These are phyloP conservation scores for Hevea brasiliensis DNA, from an alignment of 345 rosid species.

Conservation along the genomic window DNA sequence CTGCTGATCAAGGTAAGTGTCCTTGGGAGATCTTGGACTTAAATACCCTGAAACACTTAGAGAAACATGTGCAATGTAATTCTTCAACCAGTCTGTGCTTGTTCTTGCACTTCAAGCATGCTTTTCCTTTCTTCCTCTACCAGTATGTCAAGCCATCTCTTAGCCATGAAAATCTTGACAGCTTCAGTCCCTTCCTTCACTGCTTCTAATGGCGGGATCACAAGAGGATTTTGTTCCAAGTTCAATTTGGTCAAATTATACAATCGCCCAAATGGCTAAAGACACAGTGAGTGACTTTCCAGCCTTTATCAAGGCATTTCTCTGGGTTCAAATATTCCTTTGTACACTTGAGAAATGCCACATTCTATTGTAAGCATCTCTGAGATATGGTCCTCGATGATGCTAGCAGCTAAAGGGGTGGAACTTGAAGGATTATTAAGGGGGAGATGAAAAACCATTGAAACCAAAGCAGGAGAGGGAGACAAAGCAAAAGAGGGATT, in stretches of 20 bases:
- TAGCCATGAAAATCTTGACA: conserved; percentile 69
- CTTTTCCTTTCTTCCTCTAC: conserved; percentile 66
- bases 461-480: too few species aligned
- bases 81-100: conserved; percentile 57
- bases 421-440: too few species aligned
- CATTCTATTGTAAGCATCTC: too few species aligned
- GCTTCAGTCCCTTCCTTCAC: conserved; percentile 74
- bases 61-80: conserved; percentile 43
- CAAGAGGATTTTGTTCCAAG: conserved; percentile 71
- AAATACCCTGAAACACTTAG: conserved; percentile 48
- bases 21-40: conserved; percentile 48
- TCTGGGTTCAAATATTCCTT: too few species aligned
- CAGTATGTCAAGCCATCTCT: conserved; percentile 67
- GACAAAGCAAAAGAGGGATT: too few species aligned
- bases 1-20: conserved; percentile 77
- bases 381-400: too few species aligned
- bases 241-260: conserved; percentile 67
- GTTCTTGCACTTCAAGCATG: conserved; percentile 51
- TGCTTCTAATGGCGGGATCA: conserved; percentile 58
- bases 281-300: too few species aligned
- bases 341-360: too few species aligned
- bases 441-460: too few species aligned
- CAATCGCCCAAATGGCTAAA: conserved; percentile 82
- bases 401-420: too few species aligned
- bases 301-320: too few species aligned